Evolutionary conservation across 306 rosid genomes (phyloP).

Genomic region (Delonix regia): DNA sequence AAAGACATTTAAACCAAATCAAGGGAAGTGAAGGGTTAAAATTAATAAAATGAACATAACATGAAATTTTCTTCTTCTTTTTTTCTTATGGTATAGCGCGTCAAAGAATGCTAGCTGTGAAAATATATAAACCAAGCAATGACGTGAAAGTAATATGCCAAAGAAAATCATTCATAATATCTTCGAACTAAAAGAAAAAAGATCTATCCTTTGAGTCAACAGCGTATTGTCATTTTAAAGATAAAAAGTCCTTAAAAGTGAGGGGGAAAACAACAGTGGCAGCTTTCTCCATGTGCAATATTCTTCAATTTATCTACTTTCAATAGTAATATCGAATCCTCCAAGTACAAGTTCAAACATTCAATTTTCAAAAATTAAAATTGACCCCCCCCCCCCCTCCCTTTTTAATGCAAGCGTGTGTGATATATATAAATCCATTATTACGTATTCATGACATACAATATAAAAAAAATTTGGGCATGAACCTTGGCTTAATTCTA

Average conservation of each 20-base stretch:
- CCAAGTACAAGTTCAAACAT: neutral
- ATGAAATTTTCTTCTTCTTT: neutral
- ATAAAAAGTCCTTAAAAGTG: slow-evolving; percentile 4
- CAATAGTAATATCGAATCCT: neutral
- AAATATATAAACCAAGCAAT: neutral
- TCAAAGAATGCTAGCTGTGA: neutral
- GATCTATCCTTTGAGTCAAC: neutral
- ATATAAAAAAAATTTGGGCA: neutral
- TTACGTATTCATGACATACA: neutral
- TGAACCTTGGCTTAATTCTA: neutral
- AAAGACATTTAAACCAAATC: too few relatives aligned
- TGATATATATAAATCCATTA: neutral
- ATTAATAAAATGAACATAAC: neutral
- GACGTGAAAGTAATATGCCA: neutral
- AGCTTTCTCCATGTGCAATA: slow-evolving; percentile 14
- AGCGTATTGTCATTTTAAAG: neutral
- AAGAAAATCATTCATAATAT: neutral
- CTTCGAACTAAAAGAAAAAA: neutral
- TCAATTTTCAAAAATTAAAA: neutral
- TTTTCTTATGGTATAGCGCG: neutral
- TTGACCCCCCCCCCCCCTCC: too few relatives aligned
- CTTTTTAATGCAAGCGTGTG: neutral
- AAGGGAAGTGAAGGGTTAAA: neutral
- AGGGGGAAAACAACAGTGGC: neutral
- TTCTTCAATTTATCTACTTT: neutral